A percentile compares a stretch with the other conserved stretches of the same genome.
These are phyloP conservation scores for Ballota nigra DNA, from an alignment of 257 asterid species.

Conservation along the genomic window DNA sequence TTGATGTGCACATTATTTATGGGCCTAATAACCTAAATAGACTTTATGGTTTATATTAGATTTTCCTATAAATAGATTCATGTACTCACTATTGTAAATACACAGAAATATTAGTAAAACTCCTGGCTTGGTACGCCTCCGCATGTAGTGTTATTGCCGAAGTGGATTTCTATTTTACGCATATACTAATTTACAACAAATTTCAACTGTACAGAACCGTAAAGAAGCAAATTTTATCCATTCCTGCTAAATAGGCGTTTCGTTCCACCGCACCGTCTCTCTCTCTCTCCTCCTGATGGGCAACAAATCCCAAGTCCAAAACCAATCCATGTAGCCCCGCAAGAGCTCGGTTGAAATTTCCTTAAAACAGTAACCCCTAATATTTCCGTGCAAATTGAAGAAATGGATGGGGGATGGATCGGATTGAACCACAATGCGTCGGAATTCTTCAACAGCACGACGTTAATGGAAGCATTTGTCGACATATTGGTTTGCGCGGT, in stretches of 20 bases:
- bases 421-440: slow-evolving; percentile 38
- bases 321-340: slow-evolving; percentile 30
- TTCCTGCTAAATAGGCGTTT: slow-evolving; percentile 20
- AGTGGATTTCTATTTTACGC: too few relatives aligned
- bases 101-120: too few relatives aligned
- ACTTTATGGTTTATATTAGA: too few relatives aligned
- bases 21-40: too few relatives aligned
- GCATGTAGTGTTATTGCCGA: too few relatives aligned
- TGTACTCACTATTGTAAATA: too few relatives aligned
- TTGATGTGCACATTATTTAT: too few relatives aligned
- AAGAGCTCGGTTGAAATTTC: neutral
- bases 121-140: too few relatives aligned
- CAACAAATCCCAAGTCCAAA: slow-evolving; percentile 25
- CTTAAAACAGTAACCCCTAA: neutral
- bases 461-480: slow-evolving; percentile 76
- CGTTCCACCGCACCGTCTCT: slow-evolving; percentile 20
- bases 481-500: slow-evolving; percentile 85
- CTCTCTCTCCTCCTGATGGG: slow-evolving; percentile 11
- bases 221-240: slow-evolving; percentile 28
- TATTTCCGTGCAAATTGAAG: slow-evolving; percentile 10
- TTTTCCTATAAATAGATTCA: too few relatives aligned
- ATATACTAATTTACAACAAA: too few relatives aligned
- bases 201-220: slow-evolving; percentile 29
- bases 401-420: slow-evolving; percentile 63
- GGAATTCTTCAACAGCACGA: slow-evolving; percentile 54